Conservation (phyloP, 345 rosid genomes). For the Capsella bursapastoris region DNA sequence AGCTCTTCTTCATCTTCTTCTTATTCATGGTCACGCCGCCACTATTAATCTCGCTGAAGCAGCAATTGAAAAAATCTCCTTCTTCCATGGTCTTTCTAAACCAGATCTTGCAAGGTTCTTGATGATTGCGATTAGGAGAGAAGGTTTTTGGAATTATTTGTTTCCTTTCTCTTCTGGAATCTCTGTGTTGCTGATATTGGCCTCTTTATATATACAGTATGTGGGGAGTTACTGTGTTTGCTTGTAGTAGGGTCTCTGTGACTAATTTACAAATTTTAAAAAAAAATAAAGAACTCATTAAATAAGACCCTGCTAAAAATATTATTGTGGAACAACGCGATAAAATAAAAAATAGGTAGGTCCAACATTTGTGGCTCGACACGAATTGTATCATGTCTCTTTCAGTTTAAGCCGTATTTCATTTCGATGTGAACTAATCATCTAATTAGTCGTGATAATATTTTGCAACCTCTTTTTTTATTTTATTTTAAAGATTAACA, state of each 20-base stretch:
- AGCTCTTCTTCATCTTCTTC: constrained; percentile 44
- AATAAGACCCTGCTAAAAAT: constrained; percentile 3
- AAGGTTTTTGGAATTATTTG: constrained; percentile 17
- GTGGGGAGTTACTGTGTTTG: constrained; percentile 22
- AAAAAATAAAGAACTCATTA: neutral
- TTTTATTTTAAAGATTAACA: neutral
- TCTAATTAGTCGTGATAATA: constrained; percentile 34
- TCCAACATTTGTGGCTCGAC: constrained; percentile 37
- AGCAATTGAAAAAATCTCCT: constrained; percentile 14
- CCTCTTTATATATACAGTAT: constrained; percentile 34
- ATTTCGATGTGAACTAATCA: constrained; percentile 39
- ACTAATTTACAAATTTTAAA: neutral
- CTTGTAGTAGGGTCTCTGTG: constrained; percentile 17
- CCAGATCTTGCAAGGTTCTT: constrained; percentile 35
- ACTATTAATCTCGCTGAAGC: constrained; percentile 30
- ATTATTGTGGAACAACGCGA: constrained; percentile 15
- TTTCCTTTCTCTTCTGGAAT: constrained; percentile 1
- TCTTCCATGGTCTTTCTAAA: constrained; percentile 24
- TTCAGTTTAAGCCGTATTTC: constrained; percentile 34
- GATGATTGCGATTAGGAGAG: constrained; percentile 26
- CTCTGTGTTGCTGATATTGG: constrained; percentile 25
- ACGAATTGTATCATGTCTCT: constrained; percentile 40
- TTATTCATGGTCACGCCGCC: constrained; percentile 43
- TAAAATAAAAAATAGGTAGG: constrained; percentile 4
- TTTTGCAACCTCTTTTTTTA: neutral